Conservation (phyloP, 108 stramenopile genomes). For the Schizochytrium sp. region DNA sequence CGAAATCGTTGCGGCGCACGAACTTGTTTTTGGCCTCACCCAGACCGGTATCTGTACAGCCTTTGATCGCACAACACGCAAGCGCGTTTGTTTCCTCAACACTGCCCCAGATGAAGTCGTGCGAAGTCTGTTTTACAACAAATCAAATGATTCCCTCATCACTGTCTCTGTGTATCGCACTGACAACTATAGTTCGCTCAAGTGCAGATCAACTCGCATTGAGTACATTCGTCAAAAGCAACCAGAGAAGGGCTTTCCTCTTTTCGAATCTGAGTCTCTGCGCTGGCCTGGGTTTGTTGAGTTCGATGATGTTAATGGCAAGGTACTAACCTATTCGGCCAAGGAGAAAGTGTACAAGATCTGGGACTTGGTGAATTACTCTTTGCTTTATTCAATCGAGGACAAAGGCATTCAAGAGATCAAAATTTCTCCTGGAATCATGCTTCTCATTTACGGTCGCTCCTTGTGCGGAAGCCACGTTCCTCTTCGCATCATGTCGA, state of each 20-base stretch:
- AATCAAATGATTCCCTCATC: constrained; percentile 60
- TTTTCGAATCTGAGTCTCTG: constrained; percentile 37
- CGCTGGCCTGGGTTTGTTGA: constrained; percentile 59
- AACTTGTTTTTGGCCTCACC: constrained; percentile 37
- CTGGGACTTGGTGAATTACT: constrained; percentile 52
- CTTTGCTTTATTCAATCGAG: constrained; percentile 37
- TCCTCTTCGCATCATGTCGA: constrained; percentile 38
- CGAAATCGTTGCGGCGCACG: constrained; percentile 46
- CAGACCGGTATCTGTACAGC: constrained; percentile 60
- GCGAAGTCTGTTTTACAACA: constrained; percentile 60
- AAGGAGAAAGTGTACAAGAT: constrained; percentile 57
- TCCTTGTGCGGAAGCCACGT: constrained; percentile 16
- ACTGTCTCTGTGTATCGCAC: constrained; percentile 41
- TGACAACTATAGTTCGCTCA: constrained; percentile 58
- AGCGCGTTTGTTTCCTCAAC: constrained; percentile 51
- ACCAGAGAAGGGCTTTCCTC: constrained; percentile 39
- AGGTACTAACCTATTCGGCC: constrained; percentile 50
- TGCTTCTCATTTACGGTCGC: constrained; percentile 54
- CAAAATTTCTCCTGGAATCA: constrained; percentile 53
- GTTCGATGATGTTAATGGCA: constrained; percentile 57
- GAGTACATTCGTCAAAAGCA: constrained; percentile 59
- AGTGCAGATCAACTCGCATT: constrained; percentile 39
- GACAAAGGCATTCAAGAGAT: constrained; percentile 56
- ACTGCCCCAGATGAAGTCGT: constrained; percentile 55
- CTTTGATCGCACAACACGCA: constrained; percentile 2